Percentiles rank a stretch among this genome's conserved stretches.
phyloP scores from a whole-genome alignment of 805 yeast genomes.

The Pichia californica region DNA sequence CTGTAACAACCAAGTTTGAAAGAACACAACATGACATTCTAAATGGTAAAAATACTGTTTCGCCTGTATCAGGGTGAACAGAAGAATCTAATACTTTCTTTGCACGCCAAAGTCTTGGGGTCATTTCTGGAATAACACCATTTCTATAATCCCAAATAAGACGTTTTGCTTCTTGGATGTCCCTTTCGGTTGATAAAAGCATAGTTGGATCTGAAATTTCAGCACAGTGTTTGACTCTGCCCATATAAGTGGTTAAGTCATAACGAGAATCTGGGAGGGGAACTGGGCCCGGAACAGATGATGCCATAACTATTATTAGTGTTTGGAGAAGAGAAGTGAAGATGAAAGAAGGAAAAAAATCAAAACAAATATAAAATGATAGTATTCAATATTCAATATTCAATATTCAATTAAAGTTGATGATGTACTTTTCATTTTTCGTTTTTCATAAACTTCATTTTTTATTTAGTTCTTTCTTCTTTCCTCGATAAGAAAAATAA shows the following conservation, averaged over 20 bases:
- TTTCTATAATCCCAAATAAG: conserved; percentile 66
- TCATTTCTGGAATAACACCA: conserved; percentile 58
- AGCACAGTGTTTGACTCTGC: conserved; percentile 91
- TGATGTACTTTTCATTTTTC: no score
- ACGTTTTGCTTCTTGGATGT: conserved; percentile 57
- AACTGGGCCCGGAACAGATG: conserved; percentile 77
- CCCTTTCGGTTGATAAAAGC: conserved; percentile 64
- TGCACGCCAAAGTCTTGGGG: conserved; percentile 83
- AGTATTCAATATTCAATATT: no score
- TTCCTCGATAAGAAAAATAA: no score
- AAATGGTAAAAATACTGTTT: conserved; percentile 86
- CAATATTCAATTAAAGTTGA: no score
- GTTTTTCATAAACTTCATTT: no score
- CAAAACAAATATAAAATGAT: no score
- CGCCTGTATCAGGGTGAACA: conserved; percentile 95
- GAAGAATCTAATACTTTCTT: conserved; percentile 85
- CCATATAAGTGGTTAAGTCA: conserved; percentile 81
- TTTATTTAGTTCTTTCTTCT: no score
- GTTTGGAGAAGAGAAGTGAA: no score
- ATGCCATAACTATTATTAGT: conserved; percentile 55
- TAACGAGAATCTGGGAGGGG: conserved; percentile 73
- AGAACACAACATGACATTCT: conserved; percentile 96
- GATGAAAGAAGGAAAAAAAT: no score
- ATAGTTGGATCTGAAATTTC: conserved; percentile 89
- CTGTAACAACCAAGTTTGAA: conserved; percentile 89